Evolutionary conservation across 2,329 filamentous ascomycete genomes (phyloP).

Genomic region (Fusarium tupiense): DNA sequence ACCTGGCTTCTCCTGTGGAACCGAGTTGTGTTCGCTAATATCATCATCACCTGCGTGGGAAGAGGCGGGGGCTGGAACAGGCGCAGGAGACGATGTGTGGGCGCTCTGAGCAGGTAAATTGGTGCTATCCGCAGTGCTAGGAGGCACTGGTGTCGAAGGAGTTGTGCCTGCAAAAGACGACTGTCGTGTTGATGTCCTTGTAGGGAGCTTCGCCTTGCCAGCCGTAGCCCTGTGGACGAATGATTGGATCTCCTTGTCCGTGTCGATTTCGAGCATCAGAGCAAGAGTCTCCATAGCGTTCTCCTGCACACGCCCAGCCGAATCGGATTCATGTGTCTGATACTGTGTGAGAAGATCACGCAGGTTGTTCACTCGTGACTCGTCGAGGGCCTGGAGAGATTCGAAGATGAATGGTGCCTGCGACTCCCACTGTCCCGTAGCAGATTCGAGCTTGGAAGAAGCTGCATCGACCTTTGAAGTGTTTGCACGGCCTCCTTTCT

Average conservation of each 20-base stretch:
- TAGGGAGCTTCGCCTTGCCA: slow-evolving; percentile 51
- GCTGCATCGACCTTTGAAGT: slow-evolving; percentile 82
- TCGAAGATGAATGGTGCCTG: slow-evolving; percentile 97
- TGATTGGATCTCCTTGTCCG: slow-evolving; percentile 83
- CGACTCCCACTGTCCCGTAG: slow-evolving; percentile 89
- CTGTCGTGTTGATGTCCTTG: slow-evolving; percentile 54
- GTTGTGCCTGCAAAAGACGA: slow-evolving; percentile 50
- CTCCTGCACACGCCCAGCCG: slow-evolving; percentile 78
- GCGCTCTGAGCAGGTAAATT: slow-evolving; percentile 22
- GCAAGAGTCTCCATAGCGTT: slow-evolving; percentile 84
- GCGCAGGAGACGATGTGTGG: slow-evolving; percentile 17
- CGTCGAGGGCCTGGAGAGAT: slow-evolving; percentile 88
- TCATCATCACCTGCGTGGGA: slow-evolving; percentile 41
- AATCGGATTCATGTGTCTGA: slow-evolving; percentile 91
- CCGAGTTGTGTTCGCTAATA: slow-evolving; percentile 56
- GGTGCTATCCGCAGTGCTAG: slow-evolving; percentile 40
- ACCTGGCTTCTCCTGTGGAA: slow-evolving; percentile 51
- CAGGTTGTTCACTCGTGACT: slow-evolving; percentile 87
- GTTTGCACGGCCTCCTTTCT: slow-evolving; percentile 80
- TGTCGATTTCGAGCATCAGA: slow-evolving; percentile 85
- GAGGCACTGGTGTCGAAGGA: slow-evolving; percentile 39
- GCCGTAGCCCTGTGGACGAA: slow-evolving; percentile 63
- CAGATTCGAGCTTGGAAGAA: slow-evolving; percentile 76
- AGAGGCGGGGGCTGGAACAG: slow-evolving; percentile 27
- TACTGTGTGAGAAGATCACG: slow-evolving; percentile 92